Base-by-base conservation (phyloP, 768 basidiomycete genomes). In the Phanerochaete sordida region DNA sequence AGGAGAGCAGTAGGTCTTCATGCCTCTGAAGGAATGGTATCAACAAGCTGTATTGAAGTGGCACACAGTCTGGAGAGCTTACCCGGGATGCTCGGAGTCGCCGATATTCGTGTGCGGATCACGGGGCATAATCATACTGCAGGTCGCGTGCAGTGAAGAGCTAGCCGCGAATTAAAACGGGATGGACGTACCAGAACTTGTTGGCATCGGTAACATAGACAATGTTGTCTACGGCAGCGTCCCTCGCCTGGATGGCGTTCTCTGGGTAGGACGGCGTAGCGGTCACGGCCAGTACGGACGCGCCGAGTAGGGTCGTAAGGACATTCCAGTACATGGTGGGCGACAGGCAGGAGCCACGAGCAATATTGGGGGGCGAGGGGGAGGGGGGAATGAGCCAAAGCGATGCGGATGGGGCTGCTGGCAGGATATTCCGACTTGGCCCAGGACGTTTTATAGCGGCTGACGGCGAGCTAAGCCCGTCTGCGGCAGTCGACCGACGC, bases 1-100 rank as follows among this genome's bases (percentile, higher is more conserved):
- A 1, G 79, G 67, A 1, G 83, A 80, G 63, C 84, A 85, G 65
- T 83, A 85, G 0, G 78, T 79, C 62, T 79, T 78, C 70, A 77
- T 83, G 3, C 83, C 82, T 19, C 57, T 58, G 48, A 21, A 27
- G 6, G n/a, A 21, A 3, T 48, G 15, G 7, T n/a, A 8, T 28
- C 50, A 28, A 21, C 9, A n/a, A 37, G 35, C 53, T 21, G n/a
- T 16, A 11, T 13, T 35, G 33, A 35, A 35, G 27, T n/a, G 53
- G 6, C 47, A 3, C 19, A 5, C 21, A n/a, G 15, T 19, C n/a
- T 28, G n/a, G 23, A n/a, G 28, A 7, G 27, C 57, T n/a, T 35
- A 58, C 57, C 82, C 82, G 0, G 82, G 79, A 59, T 79, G 76
- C 63, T 85, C 83, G 62, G 78, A 81, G 61, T 82, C 82, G 19